Base-by-base conservation (phyloP, 768 basidiomycete species). In the Daedaleopsis sinensis region DNA sequence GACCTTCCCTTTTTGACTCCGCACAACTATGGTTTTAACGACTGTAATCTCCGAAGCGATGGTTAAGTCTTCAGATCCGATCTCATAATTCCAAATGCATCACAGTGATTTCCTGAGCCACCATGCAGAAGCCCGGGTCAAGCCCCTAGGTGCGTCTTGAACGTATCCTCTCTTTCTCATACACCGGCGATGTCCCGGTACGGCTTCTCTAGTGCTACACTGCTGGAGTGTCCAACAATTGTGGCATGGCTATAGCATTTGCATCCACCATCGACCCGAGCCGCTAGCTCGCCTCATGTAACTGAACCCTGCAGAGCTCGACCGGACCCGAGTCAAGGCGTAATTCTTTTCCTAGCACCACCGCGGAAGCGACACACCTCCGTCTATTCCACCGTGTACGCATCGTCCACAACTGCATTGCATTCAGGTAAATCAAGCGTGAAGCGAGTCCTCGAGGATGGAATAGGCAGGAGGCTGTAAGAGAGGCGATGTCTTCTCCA, bases 401-500 rank as follows among this genome's bases (percentile, higher is more conserved):
- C 13, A 32, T 46, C 24, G 55, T 55, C 36, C 32, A 23, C 13
- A 21, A 5, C 42, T 24, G 62, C 55, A 59, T 52, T 59, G 62
- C 58, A 24, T 64, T 59, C n/a, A 48, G 57, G 38, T 57, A 24
- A 15, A 27, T 48, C 18, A 19, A 12, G 43, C 13, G 50, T 43
- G 58, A 59, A 42, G 54, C 62, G 54, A 48, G 42, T 35, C 37
- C 54, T 53, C 39, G 36, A 49, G 50, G 44, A 42, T 18, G 39
- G 39, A 42, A 18, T 42, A 42, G 39, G 39, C 39, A 42, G 15
- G 46, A 59, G 62, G 62, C 62, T 59, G 62, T 64, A 46, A 23
- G 37, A 24, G 23, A 51, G 62, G 62, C 62, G 50, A 50, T 64
- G 62, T 39, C 43, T 64, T 64, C 58, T 39, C 55, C 51, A 64